Evolutionary conservation across 1,284 basidiomycete genomes (phyloP).

Genomic region (Vanrija humicola): DNA sequence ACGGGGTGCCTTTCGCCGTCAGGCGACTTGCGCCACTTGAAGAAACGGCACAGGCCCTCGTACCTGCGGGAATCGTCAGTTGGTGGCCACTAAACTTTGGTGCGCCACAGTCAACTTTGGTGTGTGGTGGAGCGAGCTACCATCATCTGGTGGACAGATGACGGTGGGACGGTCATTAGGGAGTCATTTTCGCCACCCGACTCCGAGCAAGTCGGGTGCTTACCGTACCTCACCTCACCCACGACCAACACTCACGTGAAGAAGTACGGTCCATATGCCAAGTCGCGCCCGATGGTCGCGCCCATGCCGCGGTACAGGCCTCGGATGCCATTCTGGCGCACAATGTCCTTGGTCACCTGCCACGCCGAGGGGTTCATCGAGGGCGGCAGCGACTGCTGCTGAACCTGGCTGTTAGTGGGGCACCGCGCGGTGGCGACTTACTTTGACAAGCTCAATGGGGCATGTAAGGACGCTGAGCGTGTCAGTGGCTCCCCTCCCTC

Average conservation of each 20-base stretch:
- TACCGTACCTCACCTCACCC: background rate
- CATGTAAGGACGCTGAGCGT: slow-evolving; percentile 63
- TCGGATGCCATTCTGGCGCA: slow-evolving; percentile 57
- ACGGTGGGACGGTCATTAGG: too few relatives aligned
- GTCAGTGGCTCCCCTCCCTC: background rate
- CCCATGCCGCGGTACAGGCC: slow-evolving; percentile 74
- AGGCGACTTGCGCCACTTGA: slow-evolving; percentile 42
- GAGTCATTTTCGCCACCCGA: too few relatives aligned
- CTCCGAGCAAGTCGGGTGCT: too few relatives aligned
- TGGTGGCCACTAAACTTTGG: background rate
- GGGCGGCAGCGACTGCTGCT: slow-evolving; percentile 58
- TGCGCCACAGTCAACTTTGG: too few relatives aligned
- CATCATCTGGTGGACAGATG: too few relatives aligned
- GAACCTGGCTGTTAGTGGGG: slow-evolving; percentile 52
- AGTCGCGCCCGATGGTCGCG: slow-evolving; percentile 68
- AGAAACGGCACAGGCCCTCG: slow-evolving; percentile 66
- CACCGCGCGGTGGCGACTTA: slow-evolving; percentile 1
- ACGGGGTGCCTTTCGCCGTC: slow-evolving; percentile 1
- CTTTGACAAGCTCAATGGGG: slow-evolving; percentile 76
- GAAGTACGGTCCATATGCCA: slow-evolving; percentile 80
- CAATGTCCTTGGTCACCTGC: slow-evolving; percentile 57
- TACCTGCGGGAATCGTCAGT: slow-evolving; percentile 51
- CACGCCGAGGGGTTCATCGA: slow-evolving; percentile 51
- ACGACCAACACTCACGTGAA: slow-evolving; percentile 55
- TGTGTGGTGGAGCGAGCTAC: too few relatives aligned